Base-by-base conservation (phyloP, 179 eudicot species). In the Dionaea muscipula region DNA sequence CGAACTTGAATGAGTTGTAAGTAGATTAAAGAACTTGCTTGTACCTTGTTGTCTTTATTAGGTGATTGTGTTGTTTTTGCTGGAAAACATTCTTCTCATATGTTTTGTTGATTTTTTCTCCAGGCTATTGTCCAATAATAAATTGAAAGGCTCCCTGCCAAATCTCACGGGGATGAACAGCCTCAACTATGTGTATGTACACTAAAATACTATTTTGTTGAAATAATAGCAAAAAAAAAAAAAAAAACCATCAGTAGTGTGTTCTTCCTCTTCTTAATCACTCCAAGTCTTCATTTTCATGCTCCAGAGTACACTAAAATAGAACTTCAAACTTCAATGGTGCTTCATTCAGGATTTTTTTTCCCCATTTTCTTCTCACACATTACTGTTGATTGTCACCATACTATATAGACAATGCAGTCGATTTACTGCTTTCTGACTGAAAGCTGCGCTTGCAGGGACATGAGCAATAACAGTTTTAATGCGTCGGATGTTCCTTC, bases 121-220 rank as follows among this genome's bases (percentile, higher is more conserved):
- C 74, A 85, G 96, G 79, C 60, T 27, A 63, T 47, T 89, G 74
- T 78, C 84, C 37, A 70, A 83, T 71, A 89, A 89, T 55, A 55
- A 52, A 65, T 65, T 89, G 72, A 78, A 66, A 12, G 89, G 95
- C 57, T 67, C 76, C 40, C 26, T 85, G 22, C 95, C 96, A 24
- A 70, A 83, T 63, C 84, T 89, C 49, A 67, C 84, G 13, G 78
- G 80, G 73, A 71, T 85, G 84, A 45, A 25, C 39, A 33, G 22
- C 36, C 84, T 89, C 55, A 50, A 31, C 54, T 79, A 75, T 60
- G 53, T 86, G 96, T 89, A 78, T 70, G 96, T 72, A 47, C 17
- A 52, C 24, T 54, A 21, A 22, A 24, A 17, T 28, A 23, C 19
- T 18, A 14, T 4, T 14, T 14, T 43, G 18, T 4, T 3, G 2